phyloP scores from a whole-genome alignment of 352 stramenopile genomes.

The Phytophthora citrophthora region DNA sequence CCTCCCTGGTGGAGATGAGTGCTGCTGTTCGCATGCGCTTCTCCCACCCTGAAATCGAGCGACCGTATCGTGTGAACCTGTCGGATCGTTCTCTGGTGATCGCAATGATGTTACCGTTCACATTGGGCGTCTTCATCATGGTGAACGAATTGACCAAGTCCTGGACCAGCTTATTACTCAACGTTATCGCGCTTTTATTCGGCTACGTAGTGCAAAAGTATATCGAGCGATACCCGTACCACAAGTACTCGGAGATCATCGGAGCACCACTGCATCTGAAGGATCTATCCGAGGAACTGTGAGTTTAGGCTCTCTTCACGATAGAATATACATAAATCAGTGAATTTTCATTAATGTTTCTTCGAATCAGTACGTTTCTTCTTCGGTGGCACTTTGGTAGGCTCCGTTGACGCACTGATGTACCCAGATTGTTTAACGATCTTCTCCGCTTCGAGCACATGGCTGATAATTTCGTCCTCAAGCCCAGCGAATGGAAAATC shows the following conservation, averaged over 20 bases:
- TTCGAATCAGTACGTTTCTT: slow-evolving; percentile 14
- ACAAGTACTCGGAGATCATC: slow-evolving; percentile 60
- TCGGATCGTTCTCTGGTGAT: slow-evolving; percentile 62
- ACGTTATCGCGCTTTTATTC: slow-evolving; percentile 50
- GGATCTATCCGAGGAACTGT: slow-evolving; percentile 61
- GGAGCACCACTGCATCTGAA: slow-evolving; percentile 40
- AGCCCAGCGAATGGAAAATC: slow-evolving; percentile 66
- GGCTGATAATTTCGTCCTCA: slow-evolving; percentile 51
- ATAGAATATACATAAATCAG: slow-evolving; percentile 1
- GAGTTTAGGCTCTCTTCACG: slow-evolving; percentile 2
- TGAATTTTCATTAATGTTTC: too few relatives aligned
- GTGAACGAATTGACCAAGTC: slow-evolving; percentile 86
- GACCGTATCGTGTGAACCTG: slow-evolving; percentile 78
- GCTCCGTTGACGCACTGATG: slow-evolving; percentile 6
- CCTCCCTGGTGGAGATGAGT: slow-evolving; percentile 79
- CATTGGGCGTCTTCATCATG: slow-evolving; percentile 72
- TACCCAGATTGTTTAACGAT: slow-evolving; percentile 33
- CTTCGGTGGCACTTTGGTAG: slow-evolving; percentile 6
- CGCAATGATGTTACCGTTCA: slow-evolving; percentile 63
- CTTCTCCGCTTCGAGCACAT: slow-evolving; percentile 45
- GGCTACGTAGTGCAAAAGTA: slow-evolving; percentile 68
- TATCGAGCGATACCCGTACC: slow-evolving; percentile 68
- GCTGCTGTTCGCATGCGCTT: slow-evolving; percentile 81
- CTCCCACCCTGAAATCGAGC: slow-evolving; percentile 73
- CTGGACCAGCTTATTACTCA: slow-evolving; percentile 67